These are phyloP conservation scores for Purshia tridentata DNA, from an alignment of 306 rosid species.

Conservation along the genomic window DNA sequence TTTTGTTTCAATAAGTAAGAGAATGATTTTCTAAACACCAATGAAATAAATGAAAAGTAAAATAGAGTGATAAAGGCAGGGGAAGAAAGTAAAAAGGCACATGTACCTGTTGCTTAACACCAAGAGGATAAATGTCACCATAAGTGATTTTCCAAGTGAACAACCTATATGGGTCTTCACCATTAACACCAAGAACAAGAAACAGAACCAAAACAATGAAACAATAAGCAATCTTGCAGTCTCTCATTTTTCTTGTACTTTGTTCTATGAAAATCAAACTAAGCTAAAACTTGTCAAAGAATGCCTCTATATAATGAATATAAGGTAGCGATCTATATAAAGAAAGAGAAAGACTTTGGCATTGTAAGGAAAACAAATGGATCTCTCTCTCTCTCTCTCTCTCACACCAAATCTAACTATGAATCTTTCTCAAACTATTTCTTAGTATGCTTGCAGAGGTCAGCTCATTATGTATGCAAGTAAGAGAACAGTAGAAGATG, in stretches of 20 bases:
- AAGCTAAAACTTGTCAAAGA: background rate
- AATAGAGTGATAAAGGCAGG: background rate
- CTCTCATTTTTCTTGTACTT: constrained; percentile 19
- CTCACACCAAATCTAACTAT: constrained; percentile 13
- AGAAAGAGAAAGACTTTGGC: constrained; percentile 1
- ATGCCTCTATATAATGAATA: constrained; percentile 1
- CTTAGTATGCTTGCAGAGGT: background rate
- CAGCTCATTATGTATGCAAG: constrained; percentile 17
- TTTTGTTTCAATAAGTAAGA: background rate
- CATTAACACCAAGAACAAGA: constrained; percentile 39
- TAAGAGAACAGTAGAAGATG: constrained; percentile 22
- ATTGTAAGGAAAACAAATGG: constrained; percentile 4
- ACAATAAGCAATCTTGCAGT: constrained; percentile 14
- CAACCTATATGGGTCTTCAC: constrained; percentile 79
- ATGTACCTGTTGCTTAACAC: constrained; percentile 83
- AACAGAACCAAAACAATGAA: constrained; percentile 31
- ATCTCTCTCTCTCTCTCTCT: constrained; percentile 1
- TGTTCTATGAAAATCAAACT: too few species aligned
- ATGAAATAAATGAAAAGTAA: too few species aligned
- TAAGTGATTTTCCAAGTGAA: constrained; percentile 89
- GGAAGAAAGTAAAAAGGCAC: background rate
- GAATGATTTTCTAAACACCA: background rate
- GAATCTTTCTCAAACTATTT: background rate
- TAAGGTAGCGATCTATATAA: constrained; percentile 12
- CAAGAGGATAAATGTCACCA: constrained; percentile 88